These are phyloP conservation scores for Malus sieversii DNA, from an alignment of 306 rosid genomes.

Conservation along the genomic window DNA sequence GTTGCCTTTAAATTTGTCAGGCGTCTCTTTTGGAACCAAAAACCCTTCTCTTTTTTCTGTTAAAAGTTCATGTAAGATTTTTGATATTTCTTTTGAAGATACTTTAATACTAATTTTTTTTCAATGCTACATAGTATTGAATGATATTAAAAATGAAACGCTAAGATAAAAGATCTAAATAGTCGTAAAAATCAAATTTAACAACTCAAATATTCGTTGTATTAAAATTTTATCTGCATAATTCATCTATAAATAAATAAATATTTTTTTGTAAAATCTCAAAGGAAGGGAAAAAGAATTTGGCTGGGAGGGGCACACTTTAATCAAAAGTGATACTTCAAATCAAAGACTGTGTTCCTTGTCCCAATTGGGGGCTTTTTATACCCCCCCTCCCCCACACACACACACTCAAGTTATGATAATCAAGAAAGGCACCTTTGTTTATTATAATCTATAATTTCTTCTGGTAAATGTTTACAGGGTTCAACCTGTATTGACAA, in stretches of 20 bases:
- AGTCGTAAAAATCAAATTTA: neutral
- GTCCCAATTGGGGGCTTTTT: conserved; percentile 30
- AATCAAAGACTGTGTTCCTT: conserved; percentile 36
- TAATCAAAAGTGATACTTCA: conserved; percentile 37
- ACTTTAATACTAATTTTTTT: too few species aligned
- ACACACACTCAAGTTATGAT: conserved; percentile 11
- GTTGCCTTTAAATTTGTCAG: too few species aligned
- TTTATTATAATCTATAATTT: conserved; percentile 12
- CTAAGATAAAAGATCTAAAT: too few species aligned
- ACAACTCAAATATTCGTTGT: neutral
- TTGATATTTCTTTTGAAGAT: too few species aligned
- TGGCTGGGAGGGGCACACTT: conserved; percentile 11
- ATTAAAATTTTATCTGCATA: neutral
- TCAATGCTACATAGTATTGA: too few species aligned
- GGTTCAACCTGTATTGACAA: conserved; percentile 6
- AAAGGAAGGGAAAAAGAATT: conserved; percentile 13
- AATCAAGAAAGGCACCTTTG: conserved; percentile 21
- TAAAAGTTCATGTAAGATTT: too few species aligned
- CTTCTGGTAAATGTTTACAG: neutral
- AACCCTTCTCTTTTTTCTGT: too few species aligned
- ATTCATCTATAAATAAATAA: too few species aligned
- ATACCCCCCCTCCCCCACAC: neutral
- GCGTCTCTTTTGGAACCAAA: too few species aligned
- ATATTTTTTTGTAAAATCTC: neutral
- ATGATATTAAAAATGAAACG: too few species aligned